These are phyloP conservation scores for Stentor roeselii DNA, from an alignment of 73 alveolate species.

Conservation along the genomic window DNA sequence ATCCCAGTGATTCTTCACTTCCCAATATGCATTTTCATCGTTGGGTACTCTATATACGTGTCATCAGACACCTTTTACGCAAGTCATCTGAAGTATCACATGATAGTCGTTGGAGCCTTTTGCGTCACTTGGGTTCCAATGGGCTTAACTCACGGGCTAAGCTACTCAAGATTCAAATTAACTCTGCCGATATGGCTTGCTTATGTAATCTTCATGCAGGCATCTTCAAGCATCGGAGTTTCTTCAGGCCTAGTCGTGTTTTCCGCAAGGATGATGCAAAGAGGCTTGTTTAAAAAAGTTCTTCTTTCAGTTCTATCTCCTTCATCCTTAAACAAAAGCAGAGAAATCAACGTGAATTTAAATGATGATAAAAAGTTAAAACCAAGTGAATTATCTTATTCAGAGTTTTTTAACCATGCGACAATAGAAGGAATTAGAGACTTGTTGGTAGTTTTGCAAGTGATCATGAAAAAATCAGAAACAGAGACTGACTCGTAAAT, in stretches of 20 bases:
- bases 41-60: neutral
- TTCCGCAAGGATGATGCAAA: neutral
- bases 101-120: neutral
- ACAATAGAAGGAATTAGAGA: too few species aligned
- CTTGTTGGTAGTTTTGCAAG: too few species aligned
- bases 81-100: neutral
- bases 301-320: neutral
- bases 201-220: neutral
- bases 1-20: neutral
- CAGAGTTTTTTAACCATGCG: too few species aligned
- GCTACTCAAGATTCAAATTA: neutral
- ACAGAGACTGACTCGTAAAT: too few species aligned
- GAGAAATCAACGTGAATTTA: too few species aligned
- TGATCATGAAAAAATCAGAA: too few species aligned
- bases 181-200: neutral
- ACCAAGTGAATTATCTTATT: too few species aligned
- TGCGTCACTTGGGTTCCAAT: neutral
- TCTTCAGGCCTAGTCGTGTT: neutral
- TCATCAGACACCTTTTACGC: neutral
- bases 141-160: conserved; percentile 4
- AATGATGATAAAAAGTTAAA: too few species aligned
- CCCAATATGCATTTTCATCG: neutral
- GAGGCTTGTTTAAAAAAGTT: neutral
- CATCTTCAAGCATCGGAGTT: neutral
- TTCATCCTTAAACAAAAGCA: too few species aligned